These are phyloP conservation scores for Acacia crassicarpa DNA, from an alignment of 306 rosid genomes.

Conservation along the genomic window DNA sequence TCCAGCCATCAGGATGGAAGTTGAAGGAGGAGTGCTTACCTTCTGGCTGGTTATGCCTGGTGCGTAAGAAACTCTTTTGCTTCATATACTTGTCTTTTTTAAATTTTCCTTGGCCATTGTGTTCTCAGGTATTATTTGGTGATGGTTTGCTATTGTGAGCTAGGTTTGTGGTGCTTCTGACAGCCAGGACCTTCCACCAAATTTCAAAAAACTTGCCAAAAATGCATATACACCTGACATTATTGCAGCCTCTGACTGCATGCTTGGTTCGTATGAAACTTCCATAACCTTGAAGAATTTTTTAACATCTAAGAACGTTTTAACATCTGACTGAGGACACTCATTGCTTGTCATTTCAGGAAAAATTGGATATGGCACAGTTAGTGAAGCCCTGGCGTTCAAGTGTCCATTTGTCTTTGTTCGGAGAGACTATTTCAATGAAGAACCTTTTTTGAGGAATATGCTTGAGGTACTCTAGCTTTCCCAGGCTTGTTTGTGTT, in stretches of 20 bases:
- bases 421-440: constrained; percentile 96
- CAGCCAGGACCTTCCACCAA: constrained; percentile 71
- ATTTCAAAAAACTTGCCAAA: constrained; percentile 71
- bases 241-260: constrained; percentile 94
- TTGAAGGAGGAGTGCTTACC: constrained; percentile 89
- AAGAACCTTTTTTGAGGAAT: constrained; percentile 97
- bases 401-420: constrained; percentile 96
- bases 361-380: constrained; percentile 97
- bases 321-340: background rate
- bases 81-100: constrained; percentile 22
- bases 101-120: constrained; percentile 6
- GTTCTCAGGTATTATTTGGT: constrained; percentile 11
- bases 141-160: constrained; percentile 25
- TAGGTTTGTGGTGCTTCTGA: constrained; percentile 98
- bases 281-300: background rate
- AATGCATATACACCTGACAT: constrained; percentile 93
- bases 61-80: constrained; percentile 35
- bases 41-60: constrained; percentile 95
- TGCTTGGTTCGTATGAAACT: constrained; percentile 75
- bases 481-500: constrained; percentile 11
- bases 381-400: constrained; percentile 90
- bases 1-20: constrained; percentile 94
- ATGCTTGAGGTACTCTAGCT: constrained; percentile 80
- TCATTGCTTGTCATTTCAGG: constrained; percentile 50
- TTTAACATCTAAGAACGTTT: background rate